Evolutionary conservation across 202 grass and related monocot genomes (phyloP).

Genomic region (Saccharum hybrid): DNA sequence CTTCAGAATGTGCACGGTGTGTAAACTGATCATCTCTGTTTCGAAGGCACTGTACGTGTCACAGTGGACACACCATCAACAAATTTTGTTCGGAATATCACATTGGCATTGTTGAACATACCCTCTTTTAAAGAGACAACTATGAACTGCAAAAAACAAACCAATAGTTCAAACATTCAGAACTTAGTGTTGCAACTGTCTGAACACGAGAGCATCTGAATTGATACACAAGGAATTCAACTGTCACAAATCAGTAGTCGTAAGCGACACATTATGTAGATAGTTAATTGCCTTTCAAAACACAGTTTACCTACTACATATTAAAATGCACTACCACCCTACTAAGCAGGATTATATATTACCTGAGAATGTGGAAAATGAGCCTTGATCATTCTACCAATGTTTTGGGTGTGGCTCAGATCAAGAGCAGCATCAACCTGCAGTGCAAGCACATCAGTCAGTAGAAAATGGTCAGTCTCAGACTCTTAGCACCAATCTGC

Average conservation of each 20-base stretch:
- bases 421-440: conserved; percentile 98
- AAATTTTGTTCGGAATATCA: conserved; percentile 97
- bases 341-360: conserved; percentile 29
- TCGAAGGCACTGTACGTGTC: conserved; percentile 69
- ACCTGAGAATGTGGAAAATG: conserved; percentile 97
- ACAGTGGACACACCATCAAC: conserved; percentile 95
- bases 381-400: conserved; percentile 97
- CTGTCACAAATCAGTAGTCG: not conserved
- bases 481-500: not conserved
- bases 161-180: conserved; percentile 4
- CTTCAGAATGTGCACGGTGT: conserved; percentile 20
- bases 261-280: not conserved
- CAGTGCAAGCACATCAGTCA: conserved; percentile 33
- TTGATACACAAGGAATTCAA: not conserved
- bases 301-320: not conserved
- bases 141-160: conserved; percentile 69
- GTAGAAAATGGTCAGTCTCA: too few relatives aligned
- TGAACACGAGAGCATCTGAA: not conserved
- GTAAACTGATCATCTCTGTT: conserved; percentile 56
- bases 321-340: conserved; percentile 16
- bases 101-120: conserved; percentile 99
- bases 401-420: conserved; percentile 98
- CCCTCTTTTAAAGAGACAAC: conserved; percentile 98
- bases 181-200: not conserved
- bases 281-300: conserved; percentile 10